Conservation (phyloP, 345 rosid species). For the Rhodamnia rubescens region DNA sequence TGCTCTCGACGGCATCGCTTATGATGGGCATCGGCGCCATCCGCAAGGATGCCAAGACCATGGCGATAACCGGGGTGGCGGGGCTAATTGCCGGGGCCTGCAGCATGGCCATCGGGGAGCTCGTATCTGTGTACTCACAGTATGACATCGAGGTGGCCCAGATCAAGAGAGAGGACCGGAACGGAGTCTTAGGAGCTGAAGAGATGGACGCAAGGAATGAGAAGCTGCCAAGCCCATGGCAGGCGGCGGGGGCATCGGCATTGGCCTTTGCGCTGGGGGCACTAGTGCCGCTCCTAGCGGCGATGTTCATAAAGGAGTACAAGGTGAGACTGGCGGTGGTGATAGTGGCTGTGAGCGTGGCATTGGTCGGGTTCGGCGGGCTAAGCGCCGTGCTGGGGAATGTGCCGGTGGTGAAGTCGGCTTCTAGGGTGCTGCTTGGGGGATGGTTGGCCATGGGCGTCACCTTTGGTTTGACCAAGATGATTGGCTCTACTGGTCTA, state of each 20-base stretch:
- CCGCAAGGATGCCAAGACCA: constrained; percentile 41
- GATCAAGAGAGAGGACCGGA: constrained; percentile 23
- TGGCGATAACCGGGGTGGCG: constrained; percentile 59
- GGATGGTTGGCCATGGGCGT: constrained; percentile 37
- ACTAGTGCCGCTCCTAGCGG: too few relatives aligned
- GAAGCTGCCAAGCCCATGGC: too few relatives aligned
- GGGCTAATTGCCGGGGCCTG: constrained; percentile 61
- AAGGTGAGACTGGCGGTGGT: constrained; percentile 14
- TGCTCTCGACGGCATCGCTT: constrained; percentile 55
- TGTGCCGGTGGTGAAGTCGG: constrained; percentile 14
- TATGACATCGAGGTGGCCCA: constrained; percentile 52
- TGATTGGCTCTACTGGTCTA: constrained; percentile 8
- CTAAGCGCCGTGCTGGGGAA: constrained; percentile 17
- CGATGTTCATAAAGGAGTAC: not conserved
- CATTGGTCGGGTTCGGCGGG: constrained; percentile 25
- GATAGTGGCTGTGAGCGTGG: constrained; percentile 14
- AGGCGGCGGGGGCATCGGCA: too few relatives aligned
- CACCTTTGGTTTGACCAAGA: constrained; percentile 22
- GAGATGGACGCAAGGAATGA: too few relatives aligned
- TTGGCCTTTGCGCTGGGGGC: too few relatives aligned
- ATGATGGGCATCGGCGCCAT: constrained; percentile 81
- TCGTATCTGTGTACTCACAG: constrained; percentile 73
- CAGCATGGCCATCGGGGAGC: constrained; percentile 53
- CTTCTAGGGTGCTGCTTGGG: constrained; percentile 22
- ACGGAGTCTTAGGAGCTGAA: not conserved